A percentile compares a stretch with the other conserved stretches of the same genome.
phyloP scores from a whole-genome alignment of 176 grass and related monocot species.

The Carex myosuroides region DNA sequence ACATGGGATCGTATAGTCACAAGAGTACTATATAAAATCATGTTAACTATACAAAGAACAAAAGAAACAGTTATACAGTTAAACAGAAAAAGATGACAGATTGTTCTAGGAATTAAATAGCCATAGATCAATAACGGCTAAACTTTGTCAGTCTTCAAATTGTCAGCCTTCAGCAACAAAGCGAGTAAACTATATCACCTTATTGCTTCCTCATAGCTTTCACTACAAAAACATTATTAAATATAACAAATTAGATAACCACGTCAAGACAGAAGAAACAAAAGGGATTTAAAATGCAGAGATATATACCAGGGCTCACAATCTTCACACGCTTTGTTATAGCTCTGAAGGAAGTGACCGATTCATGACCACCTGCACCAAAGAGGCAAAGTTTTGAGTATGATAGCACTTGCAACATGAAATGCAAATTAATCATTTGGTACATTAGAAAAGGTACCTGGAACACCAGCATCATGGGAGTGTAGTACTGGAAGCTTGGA shows the following conservation, averaged over 20 bases:
- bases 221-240: slow-evolving; percentile 10
- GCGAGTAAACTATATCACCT: not conserved
- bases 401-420: not conserved
- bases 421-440: not conserved
- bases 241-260: not conserved
- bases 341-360: slow-evolving; percentile 62
- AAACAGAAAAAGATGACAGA: not conserved
- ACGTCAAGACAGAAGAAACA: not conserved
- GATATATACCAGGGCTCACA: slow-evolving; percentile 58
- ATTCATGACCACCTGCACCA: slow-evolving; percentile 36
- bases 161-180: not conserved
- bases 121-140: not conserved
- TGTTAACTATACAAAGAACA: slow-evolving; percentile 4
- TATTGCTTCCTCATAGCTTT: slow-evolving; percentile 8
- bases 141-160: not conserved
- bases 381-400: slow-evolving; percentile 9
- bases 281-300: not conserved
- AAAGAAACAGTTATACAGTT: not conserved
- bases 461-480: slow-evolving; percentile 27
- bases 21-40: not conserved
- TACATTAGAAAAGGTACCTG: slow-evolving; percentile 34
- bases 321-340: slow-evolving; percentile 89
- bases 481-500: slow-evolving; percentile 31
- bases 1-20: too few species aligned
- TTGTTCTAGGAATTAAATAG: slow-evolving; percentile 1